Evolutionary conservation across 2,329 filamentous ascomycete species (phyloP), one percentile per base, ranked within the genome.

Genomic region (Hypoxylon sp.): DNA sequence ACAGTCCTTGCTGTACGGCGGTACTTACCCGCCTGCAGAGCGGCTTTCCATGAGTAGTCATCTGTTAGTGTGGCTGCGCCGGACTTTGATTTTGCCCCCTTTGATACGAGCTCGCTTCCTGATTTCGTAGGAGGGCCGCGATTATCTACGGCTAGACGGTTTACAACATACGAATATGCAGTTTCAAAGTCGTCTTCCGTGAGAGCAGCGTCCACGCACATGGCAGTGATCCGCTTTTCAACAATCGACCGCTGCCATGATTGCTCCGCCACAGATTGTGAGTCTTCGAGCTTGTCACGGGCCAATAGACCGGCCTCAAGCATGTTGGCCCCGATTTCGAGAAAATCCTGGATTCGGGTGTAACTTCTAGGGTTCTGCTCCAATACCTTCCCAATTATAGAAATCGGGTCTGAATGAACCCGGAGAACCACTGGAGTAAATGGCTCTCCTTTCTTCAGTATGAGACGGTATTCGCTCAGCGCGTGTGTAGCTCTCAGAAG

Each of bases 181-280:
- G 93, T 96, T 76, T 97, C 93, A 67, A 96, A 96, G 76, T 89
- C 93, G 69, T 94, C 90, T 75, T 94, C 92, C 9, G 85, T 84
- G 0, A 96, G 83, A 11, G 93, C 91, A 13, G 91, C 89, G 75
- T 93, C 90, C 43, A 95, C 89, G 69, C 92, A 93, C 91, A 95
- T 93, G 64, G 91, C 90, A 5, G 89, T 90, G 55, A 96, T 89
- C 30, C 92, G 87, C 51, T 86, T 88, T 75, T 91, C 88, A 3
- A 88, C 86, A 38, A 82, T 75, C 2, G 77, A 71, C 7, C 78
- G 79, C 45, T 78, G 77, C 21, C 67, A 68, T 36, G 79, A 68
- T 45, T 76, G 70, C 4, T 78, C 74, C 0, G 71, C 45, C 21
- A 46, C 63, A 19, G 55, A 73, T 25, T 77, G 75, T 3, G 73